Evolutionary conservation across 1,139 yeast genomes (phyloP), one percentile per base, ranked within the genome.

Genomic region (Eremothecium cymbalariae): DNA sequence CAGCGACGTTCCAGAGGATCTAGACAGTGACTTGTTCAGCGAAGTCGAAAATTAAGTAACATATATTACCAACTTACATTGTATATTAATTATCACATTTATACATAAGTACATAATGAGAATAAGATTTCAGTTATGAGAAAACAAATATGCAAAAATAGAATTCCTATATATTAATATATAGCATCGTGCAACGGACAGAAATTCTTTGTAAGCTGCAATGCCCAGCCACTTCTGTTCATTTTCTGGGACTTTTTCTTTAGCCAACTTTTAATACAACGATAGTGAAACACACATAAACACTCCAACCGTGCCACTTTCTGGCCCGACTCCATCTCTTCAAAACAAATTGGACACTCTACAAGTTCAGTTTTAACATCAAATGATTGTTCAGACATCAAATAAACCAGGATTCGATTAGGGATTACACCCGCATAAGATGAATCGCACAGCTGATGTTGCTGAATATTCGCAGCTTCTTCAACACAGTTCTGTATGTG

Each of bases 271-370:
- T 80, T 75, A 46, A 90, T 90, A 58, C 98, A 90, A 44, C 70
- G 65, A 55, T 86, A 85, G 55, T 93, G 99, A 57, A 84, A 93
- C 29, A 88, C 83, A 55, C 99, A 93, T 17, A 93, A 67, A 57
- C 98, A 93, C 57, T 90, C 98, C 37, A 93, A 63, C 25, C 99
- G 64, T 0, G 95, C 97, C 11, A 93, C 93, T 50, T 78, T 79
- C 40, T 86, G 93, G 3, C 95, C 95, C 0, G 86, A 84, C 34
- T 63, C 63, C 55, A 88, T 73, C 21, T 83, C 94, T 53, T 90
- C 98, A 45, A 88, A 72, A 55, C 99, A 90, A 26, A 90, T 88
- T 7, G 86, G 90, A 59, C 99, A 90, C 55, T 90, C 98, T 30
- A 69, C 68, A 4, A 53, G 58, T 5, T 34, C 40, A 9, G 32